phyloP scores from a whole-genome alignment of 2,329 filamentous ascomycete species.

The Chrysoporthe cubensis region DNA sequence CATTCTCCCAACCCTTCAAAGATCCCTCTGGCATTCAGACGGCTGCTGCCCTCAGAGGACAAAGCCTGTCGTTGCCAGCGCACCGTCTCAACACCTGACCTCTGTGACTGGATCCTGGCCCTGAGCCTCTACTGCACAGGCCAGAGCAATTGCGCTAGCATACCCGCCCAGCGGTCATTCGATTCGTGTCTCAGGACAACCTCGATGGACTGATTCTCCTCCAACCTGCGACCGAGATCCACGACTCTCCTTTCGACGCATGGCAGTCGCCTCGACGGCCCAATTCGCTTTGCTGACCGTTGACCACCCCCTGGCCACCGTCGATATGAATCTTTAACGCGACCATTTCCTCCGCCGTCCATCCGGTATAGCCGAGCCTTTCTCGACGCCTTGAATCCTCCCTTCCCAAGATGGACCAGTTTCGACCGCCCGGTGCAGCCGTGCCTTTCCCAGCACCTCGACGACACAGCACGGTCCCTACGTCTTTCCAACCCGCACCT shows the following conservation, averaged over 20 bases:
- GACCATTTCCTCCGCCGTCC: neutral
- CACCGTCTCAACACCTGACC: neutral
- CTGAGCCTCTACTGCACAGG: neutral
- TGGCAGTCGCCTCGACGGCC: conserved; percentile 1
- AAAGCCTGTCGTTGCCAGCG: neutral
- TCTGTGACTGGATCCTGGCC: neutral
- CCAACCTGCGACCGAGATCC: conserved; percentile 24
- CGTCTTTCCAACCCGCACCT: conserved; percentile 44
- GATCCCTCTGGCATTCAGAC: neutral
- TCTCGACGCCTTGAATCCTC: conserved; percentile 4
- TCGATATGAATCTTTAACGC: conserved; percentile 22
- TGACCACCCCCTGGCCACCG: neutral
- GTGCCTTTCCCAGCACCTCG: conserved; percentile 34
- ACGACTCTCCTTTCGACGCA: conserved; percentile 2
- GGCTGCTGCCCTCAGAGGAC: neutral
- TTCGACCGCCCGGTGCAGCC: conserved; percentile 16
- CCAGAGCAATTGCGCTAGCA: neutral
- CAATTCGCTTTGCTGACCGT: conserved; percentile 23
- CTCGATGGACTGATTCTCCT: conserved; percentile 28
- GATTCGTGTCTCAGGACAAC: conserved; percentile 26
- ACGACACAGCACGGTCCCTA: conserved; percentile 32
- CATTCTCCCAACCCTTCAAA: conserved; percentile 1
- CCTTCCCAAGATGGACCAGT: conserved; percentile 26
- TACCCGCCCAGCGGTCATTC: conserved; percentile 20
- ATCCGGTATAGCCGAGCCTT: neutral